Evolutionary conservation across 2,329 filamentous ascomycete genomes (phyloP), one percentile per base, ranked within the genome.

Genomic region (Aspergillus uvarum): DNA sequence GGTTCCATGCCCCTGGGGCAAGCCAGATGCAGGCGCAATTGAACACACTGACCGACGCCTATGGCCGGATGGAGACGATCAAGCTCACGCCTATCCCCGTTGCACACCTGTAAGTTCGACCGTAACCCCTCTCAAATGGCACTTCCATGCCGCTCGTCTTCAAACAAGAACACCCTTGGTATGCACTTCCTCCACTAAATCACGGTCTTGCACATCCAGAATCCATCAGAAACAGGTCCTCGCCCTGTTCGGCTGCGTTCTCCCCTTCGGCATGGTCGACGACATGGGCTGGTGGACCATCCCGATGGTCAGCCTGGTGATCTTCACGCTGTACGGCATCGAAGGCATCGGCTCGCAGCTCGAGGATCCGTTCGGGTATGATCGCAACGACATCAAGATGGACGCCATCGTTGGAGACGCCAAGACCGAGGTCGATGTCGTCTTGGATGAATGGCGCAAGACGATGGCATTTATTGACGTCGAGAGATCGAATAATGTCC

Each of bases 321-420:
- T 82, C 3, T 88, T 89, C 66, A 88, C 86, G 0, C 75, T 88
- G 2, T 88, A 89, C 61, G 85, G 85, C 0, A 87, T 87, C 26
- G 84, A 87, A 61, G 85, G 84, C 1, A 88, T 88, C 57, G 86
- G 85, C 11, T 81, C 80, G 3, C 85, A 87, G 70, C 76, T 88
- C 1, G 86, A 89, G 68, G 86, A 89, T 68, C 86, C 86, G 1
- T 88, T 89, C 69, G 86, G 86, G 2, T 86, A 86, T 58, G 86
- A 87, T 64, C 81, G 82, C 67, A 87, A 87, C 59, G 86, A 88
- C 68, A 88, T 89, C 73, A 87, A 87, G 68, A 86, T 88, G 81
- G 86, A 88, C 70, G 85, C 84, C 3, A 83, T 88, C 53, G 83
- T 85, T 2, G 85, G 86, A 64, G 86, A 89, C 68, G 77, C 84